Base-by-base conservation (phyloP, 371 early-diverging fungal genomes). In the Saksenaea oblongispora region DNA sequence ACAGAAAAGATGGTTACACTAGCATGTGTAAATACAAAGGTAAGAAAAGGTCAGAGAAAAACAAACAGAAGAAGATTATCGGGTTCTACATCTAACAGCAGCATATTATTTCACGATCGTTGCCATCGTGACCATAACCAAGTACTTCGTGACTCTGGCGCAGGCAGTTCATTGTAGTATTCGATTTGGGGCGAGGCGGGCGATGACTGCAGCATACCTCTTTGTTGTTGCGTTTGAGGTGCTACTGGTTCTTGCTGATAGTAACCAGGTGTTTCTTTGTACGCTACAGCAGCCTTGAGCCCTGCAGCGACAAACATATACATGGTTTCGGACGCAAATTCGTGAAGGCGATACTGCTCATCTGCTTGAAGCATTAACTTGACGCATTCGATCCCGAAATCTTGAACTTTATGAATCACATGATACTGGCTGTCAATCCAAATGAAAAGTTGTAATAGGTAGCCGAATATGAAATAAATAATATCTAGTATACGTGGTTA, bases 281-380 rank as follows among this genome's bases (percentile, higher is more conserved):
- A 89, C 3, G 88, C 89, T 17, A 87, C 76, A 1, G 80, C 79
- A 1, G 88, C 88, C 68, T 85, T 87, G 44, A 87, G 72, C 27
- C 78, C 66, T 9, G 87, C 86, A 0, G 86, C 78, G 18, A 85
- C 61, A 0, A 82, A 65, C 18, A 85, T 81, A 56, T 81, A 84
- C 31, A 87, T 55, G 17, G 83, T 78, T 51, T 84, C 85, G 2
- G 86, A 76, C 4, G 82, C 79, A 39, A 75, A 80, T 69, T 87
- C 84, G 56, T 87, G 88, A 18, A 89, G 66, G n/a, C 78, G 75
- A 64, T 87, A 88, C 47, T 84, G 75, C 60, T 85, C 81, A 55
- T 89, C 89, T 1, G 80, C 69, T 47, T 83, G 72, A 15, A 88
- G 65, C 24, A 83, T 73, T 36, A 76, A 58, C 55, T 84, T 84